Evolutionary conservation across 2,329 filamentous ascomycete genomes (phyloP).

Genomic region (Ophiognomonia clavigignenti-juglandacearum): DNA sequence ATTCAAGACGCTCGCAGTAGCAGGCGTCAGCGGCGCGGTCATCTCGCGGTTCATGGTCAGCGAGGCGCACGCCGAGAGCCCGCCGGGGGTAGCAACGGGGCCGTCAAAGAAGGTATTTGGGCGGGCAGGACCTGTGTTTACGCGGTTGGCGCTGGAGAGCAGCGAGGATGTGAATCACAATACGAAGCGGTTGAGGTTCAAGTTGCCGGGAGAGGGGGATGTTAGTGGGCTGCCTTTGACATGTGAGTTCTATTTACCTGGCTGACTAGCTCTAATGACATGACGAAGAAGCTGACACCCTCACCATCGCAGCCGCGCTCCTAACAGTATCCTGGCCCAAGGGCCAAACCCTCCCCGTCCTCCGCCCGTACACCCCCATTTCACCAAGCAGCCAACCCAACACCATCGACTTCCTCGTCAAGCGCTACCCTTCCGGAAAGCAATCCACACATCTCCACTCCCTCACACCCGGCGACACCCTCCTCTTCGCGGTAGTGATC

Average conservation of each 20-base stretch:
- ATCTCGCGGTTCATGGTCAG: slow-evolving; percentile 10
- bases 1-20: slow-evolving; percentile 10
- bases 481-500: slow-evolving; percentile 53
- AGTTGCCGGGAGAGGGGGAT: slow-evolving; percentile 41
- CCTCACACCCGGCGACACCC: slow-evolving; percentile 54
- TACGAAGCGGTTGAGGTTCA: slow-evolving; percentile 53
- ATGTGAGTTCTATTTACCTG: slow-evolving; percentile 39
- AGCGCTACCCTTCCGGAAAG: slow-evolving; percentile 62
- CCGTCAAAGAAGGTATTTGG: slow-evolving; percentile 14
- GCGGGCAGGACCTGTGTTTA: slow-evolving; percentile 32
- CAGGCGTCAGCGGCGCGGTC: slow-evolving; percentile 6
- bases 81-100: not conserved
- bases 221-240: slow-evolving; percentile 46
- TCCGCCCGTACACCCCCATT: slow-evolving; percentile 64
- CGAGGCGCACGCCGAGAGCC: slow-evolving; percentile 5
- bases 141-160: slow-evolving; percentile 45
- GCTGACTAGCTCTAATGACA: too few species aligned
- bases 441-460: slow-evolving; percentile 63
- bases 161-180: slow-evolving; percentile 52
- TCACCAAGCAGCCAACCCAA: slow-evolving; percentile 48
- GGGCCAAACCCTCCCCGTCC: slow-evolving; percentile 51
- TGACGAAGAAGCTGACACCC: too few species aligned
- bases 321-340: slow-evolving; percentile 56
- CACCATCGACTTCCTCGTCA: slow-evolving; percentile 60
- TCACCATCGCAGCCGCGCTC: slow-evolving; percentile 39